Evolutionary conservation across 805 yeast genomes (phyloP).

Genomic region (Yamadazyma phyllophila): DNA sequence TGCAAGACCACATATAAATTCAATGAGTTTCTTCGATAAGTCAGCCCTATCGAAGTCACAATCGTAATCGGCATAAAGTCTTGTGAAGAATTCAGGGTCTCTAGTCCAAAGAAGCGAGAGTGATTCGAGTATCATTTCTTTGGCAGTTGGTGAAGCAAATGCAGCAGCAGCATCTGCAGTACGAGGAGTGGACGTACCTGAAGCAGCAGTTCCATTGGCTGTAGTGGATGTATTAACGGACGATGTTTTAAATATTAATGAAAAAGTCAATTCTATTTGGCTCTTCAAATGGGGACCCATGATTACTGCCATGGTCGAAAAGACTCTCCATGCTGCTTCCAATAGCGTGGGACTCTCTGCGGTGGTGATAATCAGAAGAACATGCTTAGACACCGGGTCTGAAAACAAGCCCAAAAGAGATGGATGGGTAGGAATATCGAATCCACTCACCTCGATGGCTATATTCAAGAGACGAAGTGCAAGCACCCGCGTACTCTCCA

Average conservation of each 20-base stretch:
- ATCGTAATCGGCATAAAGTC: slow-evolving; percentile 78
- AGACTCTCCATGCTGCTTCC: slow-evolving; percentile 71
- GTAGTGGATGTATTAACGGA: slow-evolving; percentile 7
- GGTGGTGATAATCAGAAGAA: slow-evolving; percentile 74
- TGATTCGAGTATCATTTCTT: slow-evolving; percentile 83
- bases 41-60: slow-evolving; percentile 88
- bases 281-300: slow-evolving; percentile 65
- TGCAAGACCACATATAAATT: slow-evolving; percentile 71
- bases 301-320: slow-evolving; percentile 67
- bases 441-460: slow-evolving; percentile 80
- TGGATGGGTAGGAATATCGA: slow-evolving; percentile 55
- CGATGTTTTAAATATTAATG: slow-evolving; percentile 60
- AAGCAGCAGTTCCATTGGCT: not conserved
- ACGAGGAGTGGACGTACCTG: slow-evolving; percentile 3
- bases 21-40: slow-evolving; percentile 62
- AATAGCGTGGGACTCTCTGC: slow-evolving; percentile 70
- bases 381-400: slow-evolving; percentile 81
- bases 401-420: slow-evolving; percentile 65
- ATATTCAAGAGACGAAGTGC: slow-evolving; percentile 74
- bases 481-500: slow-evolving; percentile 82
- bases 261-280: slow-evolving; percentile 75
- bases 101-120: slow-evolving; percentile 80
- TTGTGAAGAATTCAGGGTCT: slow-evolving; percentile 72
- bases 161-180: slow-evolving; percentile 16
- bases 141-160: slow-evolving; percentile 19